Evolutionary conservation across 2,329 filamentous ascomycete genomes (phyloP), one percentile per base, ranked within the genome.

Genomic region (Coleophoma eucalyptorum): DNA sequence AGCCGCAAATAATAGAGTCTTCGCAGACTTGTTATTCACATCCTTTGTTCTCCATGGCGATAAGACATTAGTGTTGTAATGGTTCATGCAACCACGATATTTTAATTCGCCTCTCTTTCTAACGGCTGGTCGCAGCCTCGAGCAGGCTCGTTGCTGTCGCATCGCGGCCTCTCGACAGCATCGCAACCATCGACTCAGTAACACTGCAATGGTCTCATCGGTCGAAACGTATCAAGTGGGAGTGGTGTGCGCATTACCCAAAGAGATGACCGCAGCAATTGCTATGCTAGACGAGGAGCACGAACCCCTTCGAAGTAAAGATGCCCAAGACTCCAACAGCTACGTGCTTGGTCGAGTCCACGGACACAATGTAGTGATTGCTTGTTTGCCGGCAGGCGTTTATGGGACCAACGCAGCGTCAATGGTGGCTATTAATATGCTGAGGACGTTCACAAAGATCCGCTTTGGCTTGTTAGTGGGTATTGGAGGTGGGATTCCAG

Each of bases 381-480:
- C 61, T 12, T 66, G 63, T 48, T 47, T 69, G 8, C 66, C 64
- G 6, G 56, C 55, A n/a, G 63, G 67, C 19, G 58, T 58, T 20
- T 62, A 62, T 38, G 70, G 70, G 10, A 70, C 51, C 10, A 65
- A 52, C 47, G 51, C 65, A 3, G 65, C 69, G 1, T 65, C 68
- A 11, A 53, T 57, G 3, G 64, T 67, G 3, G 65, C 64, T 1
- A 59, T 52, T 18, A 55, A 63, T 16, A 66, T 71, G 59, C 51
- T 50, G 8, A 26, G 21, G 7, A 46, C 53, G 6, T 72, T 71
- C 51, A 55, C 60, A 6, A 55, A 55, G 18, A 69, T 72, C 43
- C 62, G 57, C 16, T 62, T 73, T 40, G 65, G 65, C 2, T 59
- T 76, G 3, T 65, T 76, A 62, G 70, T 76, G 1, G 72, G 72